phyloP scores from a whole-genome alignment of 352 stramenopile species.

The Phytopythium oedochilum region DNA sequence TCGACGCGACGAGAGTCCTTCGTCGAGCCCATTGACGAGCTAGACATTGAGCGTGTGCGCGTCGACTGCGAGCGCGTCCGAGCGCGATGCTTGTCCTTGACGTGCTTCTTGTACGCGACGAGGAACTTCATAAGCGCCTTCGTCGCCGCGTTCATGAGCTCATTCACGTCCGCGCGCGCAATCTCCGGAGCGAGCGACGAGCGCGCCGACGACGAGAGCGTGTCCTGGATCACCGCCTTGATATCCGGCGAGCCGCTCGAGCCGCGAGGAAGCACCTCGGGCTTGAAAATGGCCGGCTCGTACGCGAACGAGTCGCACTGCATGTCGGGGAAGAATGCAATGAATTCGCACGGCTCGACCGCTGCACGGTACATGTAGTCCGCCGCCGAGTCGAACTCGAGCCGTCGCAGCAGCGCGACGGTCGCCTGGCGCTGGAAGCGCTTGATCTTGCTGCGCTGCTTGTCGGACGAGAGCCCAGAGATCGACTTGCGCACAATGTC shows the following conservation, averaged over 20 bases:
- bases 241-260: slow-evolving; percentile 73
- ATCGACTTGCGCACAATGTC: slow-evolving; percentile 85
- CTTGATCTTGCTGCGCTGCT: slow-evolving; percentile 87
- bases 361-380: slow-evolving; percentile 86
- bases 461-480: slow-evolving; percentile 59
- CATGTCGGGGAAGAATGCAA: slow-evolving; percentile 82
- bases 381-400: slow-evolving; percentile 72
- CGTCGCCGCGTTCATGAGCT: slow-evolving; percentile 51
- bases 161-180: slow-evolving; percentile 41
- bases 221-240: slow-evolving; percentile 66
- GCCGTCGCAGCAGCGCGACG: slow-evolving; percentile 65
- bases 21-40: slow-evolving; percentile 29
- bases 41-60: slow-evolving; percentile 32
- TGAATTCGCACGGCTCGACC: slow-evolving; percentile 82
- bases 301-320: slow-evolving; percentile 82
- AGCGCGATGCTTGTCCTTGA: slow-evolving; percentile 60
- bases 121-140: slow-evolving; percentile 83
- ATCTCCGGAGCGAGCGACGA: slow-evolving; percentile 51
- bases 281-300: slow-evolving; percentile 76
- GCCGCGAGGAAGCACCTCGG: slow-evolving; percentile 76
- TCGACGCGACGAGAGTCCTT: slow-evolving; percentile 76
- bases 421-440: slow-evolving; percentile 84
- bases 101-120: slow-evolving; percentile 76
- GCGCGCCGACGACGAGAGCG: slow-evolving; percentile 26
- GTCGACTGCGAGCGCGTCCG: slow-evolving; percentile 30